phyloP scores from a whole-genome alignment of 2,329 filamentous ascomycete genomes.

The Blumeria graminis region DNA sequence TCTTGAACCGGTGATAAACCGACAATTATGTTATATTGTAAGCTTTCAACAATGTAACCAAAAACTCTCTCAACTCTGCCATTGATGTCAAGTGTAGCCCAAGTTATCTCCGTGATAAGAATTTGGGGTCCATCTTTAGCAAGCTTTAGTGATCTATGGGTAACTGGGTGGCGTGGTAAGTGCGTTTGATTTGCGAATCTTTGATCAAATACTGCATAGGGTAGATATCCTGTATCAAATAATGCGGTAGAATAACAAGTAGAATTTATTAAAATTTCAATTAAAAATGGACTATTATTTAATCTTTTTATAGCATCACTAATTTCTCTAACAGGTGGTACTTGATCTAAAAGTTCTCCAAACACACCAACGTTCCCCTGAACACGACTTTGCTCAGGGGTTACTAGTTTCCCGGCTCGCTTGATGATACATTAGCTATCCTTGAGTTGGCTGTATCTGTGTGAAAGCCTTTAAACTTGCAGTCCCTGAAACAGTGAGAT shows the following conservation, averaged over 20 bases:
- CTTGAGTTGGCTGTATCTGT: too few relatives aligned
- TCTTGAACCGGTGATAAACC: too few relatives aligned
- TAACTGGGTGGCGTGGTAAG: background rate
- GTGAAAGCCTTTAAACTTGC: too few relatives aligned
- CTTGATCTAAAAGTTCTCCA: too few relatives aligned
- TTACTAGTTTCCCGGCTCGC: too few relatives aligned
- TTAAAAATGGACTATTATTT: constrained; percentile 1
- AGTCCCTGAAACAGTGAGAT: too few relatives aligned
- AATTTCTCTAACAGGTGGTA: too few relatives aligned
- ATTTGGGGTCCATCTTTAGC: background rate
- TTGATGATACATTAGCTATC: too few relatives aligned
- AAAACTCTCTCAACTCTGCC: background rate
- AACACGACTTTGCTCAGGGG: too few relatives aligned
- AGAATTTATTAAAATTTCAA: background rate
- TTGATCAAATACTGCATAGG: too few relatives aligned
- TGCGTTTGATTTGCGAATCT: background rate
- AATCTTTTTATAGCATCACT: background rate
- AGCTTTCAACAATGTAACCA: background rate
- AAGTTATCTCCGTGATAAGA: background rate
- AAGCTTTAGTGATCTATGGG: background rate
- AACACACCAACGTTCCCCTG: too few relatives aligned
- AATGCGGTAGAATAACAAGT: background rate
- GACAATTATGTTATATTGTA: too few relatives aligned
- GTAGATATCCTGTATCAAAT: background rate
- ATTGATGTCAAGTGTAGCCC: background rate